Evolutionary conservation across 2,329 filamentous ascomycete genomes (phyloP).

Genomic region (Aureobasidium sp.): DNA sequence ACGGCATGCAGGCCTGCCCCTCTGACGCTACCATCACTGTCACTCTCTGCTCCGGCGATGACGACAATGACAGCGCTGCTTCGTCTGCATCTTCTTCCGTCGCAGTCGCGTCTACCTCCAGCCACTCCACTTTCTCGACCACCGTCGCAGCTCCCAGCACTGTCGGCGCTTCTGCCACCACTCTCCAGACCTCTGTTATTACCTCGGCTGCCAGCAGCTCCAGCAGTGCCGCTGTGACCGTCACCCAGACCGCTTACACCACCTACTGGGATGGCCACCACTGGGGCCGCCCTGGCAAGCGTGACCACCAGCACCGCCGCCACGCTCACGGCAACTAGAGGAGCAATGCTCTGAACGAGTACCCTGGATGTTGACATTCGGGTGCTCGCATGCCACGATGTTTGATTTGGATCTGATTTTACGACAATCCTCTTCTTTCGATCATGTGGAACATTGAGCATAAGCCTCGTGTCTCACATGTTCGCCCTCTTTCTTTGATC

Average conservation of each 20-base stretch:
- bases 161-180: conserved; percentile 14
- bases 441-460: neutral
- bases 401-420: conserved; percentile 10
- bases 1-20: conserved; percentile 29
- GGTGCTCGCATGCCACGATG: conserved; percentile 2
- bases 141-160: conserved; percentile 10
- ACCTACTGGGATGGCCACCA: conserved; percentile 14
- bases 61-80: conserved; percentile 11
- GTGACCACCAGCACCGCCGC: conserved; percentile 20
- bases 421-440: conserved; percentile 11
- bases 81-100: conserved; percentile 13
- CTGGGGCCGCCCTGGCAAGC: neutral
- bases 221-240: conserved; percentile 12
- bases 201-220: neutral
- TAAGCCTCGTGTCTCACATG: neutral
- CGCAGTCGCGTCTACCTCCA: conserved; percentile 8
- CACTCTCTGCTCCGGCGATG: conserved; percentile 26
- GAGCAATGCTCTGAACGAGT: neutral
- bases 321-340: conserved; percentile 20
- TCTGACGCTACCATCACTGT: conserved; percentile 26
- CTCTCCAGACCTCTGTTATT: conserved; percentile 14
- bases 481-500: neutral
- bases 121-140: conserved; percentile 14
- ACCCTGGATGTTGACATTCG: conserved; percentile 13
- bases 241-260: conserved; percentile 21